These are phyloP conservation scores for Boehmeria nivea DNA, from an alignment of 306 rosid genomes.

Conservation along the genomic window DNA sequence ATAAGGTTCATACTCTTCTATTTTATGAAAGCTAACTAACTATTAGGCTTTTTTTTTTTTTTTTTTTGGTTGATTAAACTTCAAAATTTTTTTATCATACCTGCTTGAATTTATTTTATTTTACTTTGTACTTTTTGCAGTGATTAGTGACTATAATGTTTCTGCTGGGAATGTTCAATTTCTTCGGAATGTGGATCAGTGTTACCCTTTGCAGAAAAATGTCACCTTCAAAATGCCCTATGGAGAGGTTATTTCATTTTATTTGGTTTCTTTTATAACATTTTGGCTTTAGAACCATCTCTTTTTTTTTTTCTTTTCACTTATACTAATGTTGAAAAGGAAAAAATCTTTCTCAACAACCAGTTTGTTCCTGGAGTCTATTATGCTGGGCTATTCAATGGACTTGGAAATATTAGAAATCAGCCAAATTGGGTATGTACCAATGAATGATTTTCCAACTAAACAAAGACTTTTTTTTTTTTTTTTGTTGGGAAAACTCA, in stretches of 20 bases:
- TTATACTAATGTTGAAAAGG: background rate
- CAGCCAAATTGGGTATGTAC: background rate
- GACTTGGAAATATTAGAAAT: constrained; percentile 11
- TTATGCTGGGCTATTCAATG: constrained; percentile 15
- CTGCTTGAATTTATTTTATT: background rate
- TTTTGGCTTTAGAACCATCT: background rate
- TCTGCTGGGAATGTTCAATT: background rate
- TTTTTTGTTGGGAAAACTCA: background rate
- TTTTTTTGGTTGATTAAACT: too few relatives aligned
- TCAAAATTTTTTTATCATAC: too few relatives aligned
- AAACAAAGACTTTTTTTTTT: background rate
- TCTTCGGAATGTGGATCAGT: constrained; percentile 7
- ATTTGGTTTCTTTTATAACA: background rate
- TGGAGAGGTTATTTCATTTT: background rate
- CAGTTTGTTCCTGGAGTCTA: constrained; percentile 13
- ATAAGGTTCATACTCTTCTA: too few relatives aligned
- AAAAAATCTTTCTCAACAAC: background rate
- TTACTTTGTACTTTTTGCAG: background rate
- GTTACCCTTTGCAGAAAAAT: constrained; percentile 10
- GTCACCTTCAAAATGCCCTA: constrained; percentile 4
- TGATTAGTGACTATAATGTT: background rate
- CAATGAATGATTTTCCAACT: too few relatives aligned
- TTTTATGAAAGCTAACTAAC: too few relatives aligned
- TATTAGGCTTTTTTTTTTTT: too few relatives aligned
- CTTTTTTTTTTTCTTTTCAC: background rate